A percentile compares a stretch with the other conserved stretches of the same genome.
Evolutionary conservation across 2,329 filamentous ascomycete species (phyloP).

Genomic region (Diaporthe caulivora): DNA sequence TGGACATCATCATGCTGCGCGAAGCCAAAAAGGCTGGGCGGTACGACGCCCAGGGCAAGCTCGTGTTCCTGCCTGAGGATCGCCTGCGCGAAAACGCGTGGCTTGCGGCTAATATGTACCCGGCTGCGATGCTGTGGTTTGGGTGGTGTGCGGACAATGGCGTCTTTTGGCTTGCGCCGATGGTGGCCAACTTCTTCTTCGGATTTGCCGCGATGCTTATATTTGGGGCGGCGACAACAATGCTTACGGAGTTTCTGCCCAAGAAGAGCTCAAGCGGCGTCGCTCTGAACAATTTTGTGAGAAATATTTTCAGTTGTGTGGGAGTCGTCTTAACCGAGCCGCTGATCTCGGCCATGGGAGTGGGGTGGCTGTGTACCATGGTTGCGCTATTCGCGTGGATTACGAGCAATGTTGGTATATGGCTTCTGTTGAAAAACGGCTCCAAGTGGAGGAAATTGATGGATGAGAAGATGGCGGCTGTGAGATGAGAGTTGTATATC

Average conservation of each 20-base stretch:
- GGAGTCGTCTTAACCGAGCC: slow-evolving; percentile 78
- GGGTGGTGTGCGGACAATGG: slow-evolving; percentile 76
- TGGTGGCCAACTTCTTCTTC: slow-evolving; percentile 79
- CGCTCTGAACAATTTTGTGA: slow-evolving; percentile 83
- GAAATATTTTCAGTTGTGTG: slow-evolving; percentile 82
- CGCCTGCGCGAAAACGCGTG: slow-evolving; percentile 86
- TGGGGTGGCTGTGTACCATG: slow-evolving; percentile 81
- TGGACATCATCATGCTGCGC: slow-evolving; percentile 83
- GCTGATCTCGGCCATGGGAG: slow-evolving; percentile 77
- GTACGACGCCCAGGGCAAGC: slow-evolving; percentile 74
- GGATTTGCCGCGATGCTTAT: slow-evolving; percentile 84
- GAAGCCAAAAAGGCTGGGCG: slow-evolving; percentile 78
- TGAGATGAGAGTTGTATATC: not conserved
- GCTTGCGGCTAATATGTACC: slow-evolving; percentile 78
- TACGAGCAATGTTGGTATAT: slow-evolving; percentile 69
- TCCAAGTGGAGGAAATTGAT: slow-evolving; percentile 74
- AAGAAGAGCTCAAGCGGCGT: slow-evolving; percentile 78
- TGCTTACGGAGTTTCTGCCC: slow-evolving; percentile 88
- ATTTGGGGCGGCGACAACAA: slow-evolving; percentile 80
- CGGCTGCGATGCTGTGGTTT: slow-evolving; percentile 76
- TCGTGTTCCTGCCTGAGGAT: slow-evolving; percentile 82
- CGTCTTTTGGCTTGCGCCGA: slow-evolving; percentile 56
- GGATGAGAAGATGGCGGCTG: slow-evolving; percentile 59
- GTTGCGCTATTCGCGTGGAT: slow-evolving; percentile 66
- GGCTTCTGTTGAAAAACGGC: slow-evolving; percentile 70